Conservation (phyloP, 2,329 filamentous ascomycete species). For the Cytospora piceicola region DNA sequence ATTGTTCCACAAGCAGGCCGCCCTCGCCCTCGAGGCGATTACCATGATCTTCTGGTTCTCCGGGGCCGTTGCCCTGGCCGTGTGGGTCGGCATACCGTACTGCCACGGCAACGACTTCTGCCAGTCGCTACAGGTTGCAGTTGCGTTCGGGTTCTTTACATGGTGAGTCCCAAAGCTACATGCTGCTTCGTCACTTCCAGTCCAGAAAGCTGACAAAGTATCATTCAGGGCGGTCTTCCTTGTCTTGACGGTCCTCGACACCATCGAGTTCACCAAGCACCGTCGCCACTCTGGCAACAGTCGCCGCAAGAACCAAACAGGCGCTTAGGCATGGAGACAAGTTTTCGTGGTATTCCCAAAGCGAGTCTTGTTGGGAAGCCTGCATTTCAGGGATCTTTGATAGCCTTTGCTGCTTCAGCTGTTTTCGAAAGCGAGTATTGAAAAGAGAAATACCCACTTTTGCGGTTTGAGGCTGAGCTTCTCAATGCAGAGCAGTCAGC, state of each 20-base stretch:
- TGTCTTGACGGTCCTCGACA: constrained; percentile 52
- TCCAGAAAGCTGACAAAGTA: background rate
- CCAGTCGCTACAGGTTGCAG: constrained; percentile 63
- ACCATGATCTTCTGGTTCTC: constrained; percentile 91
- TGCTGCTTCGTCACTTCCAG: no score
- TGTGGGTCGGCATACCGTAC: constrained; percentile 60
- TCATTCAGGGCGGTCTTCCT: constrained; percentile 51
- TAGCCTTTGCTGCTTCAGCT: background rate
- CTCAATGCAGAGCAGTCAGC: background rate
- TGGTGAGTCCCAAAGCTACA: constrained; percentile 44
- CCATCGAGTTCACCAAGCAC: constrained; percentile 48
- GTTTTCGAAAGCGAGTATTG: background rate
- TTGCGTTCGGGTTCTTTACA: constrained; percentile 69
- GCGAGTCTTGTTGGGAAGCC: background rate
- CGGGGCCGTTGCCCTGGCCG: constrained; percentile 78
- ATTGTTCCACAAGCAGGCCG: constrained; percentile 65
- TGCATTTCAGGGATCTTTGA: background rate
- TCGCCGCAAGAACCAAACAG: constrained; percentile 30
- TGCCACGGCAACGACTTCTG: constrained; percentile 61
- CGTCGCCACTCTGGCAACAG: constrained; percentile 40
- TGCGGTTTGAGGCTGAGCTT: background rate
- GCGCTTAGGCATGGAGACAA: constrained; percentile 25
- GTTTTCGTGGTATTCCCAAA: background rate
- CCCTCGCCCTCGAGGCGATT: constrained; percentile 69
- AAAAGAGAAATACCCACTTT: background rate